Evolutionary conservation across 139 green algal species (phyloP).

Genomic region (Picochlorum sp.): DNA sequence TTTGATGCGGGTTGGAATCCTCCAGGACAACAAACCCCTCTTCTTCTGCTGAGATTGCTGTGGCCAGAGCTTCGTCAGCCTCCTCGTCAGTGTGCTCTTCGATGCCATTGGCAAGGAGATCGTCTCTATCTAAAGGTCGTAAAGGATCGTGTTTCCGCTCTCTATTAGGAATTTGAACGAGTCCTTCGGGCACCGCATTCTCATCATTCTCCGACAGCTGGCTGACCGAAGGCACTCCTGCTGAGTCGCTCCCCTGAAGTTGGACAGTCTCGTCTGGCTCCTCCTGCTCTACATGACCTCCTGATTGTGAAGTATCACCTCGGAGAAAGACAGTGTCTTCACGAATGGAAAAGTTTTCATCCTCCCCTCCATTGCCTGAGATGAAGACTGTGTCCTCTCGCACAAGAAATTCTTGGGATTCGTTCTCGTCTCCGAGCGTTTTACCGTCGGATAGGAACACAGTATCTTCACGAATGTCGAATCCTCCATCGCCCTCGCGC

Average conservation of each 20-base stretch:
- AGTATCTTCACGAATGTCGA: slow-evolving; percentile 15
- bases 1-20: slow-evolving; percentile 8
- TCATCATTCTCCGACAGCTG: background rate
- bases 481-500: background rate
- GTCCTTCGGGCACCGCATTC: background rate
- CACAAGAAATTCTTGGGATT: background rate
- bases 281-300: background rate
- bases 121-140: background rate
- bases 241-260: background rate
- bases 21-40: slow-evolving; percentile 9
- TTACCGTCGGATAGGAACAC: background rate
- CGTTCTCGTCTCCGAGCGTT: background rate
- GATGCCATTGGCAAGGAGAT: background rate
- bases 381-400: slow-evolving; percentile 15
- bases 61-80: slow-evolving; percentile 12
- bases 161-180: background rate
- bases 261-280: background rate
- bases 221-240: background rate
- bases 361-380: background rate
- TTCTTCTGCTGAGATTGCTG: background rate
- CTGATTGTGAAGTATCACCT: background rate
- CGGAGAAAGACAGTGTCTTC: slow-evolving; percentile 11
- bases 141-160: background rate
- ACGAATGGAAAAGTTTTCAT: slow-evolving; percentile 5
- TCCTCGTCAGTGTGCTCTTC: slow-evolving; percentile 1